Base-by-base conservation (phyloP, 345 rosid genomes). In the rapeseed (Brassica napus) region DNA sequence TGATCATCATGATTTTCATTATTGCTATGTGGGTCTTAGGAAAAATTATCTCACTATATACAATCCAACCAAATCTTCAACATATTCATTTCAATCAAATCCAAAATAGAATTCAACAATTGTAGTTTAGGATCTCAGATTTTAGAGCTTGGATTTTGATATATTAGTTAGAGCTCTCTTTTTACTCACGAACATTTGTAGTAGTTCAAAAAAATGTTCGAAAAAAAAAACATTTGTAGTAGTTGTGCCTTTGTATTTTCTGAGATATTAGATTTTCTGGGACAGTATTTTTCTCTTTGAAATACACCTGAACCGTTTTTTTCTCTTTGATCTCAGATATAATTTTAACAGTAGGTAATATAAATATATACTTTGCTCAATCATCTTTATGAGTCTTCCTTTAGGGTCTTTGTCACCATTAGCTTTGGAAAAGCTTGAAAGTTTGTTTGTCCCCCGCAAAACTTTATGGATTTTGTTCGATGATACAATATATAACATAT, bases 361-460 rank as follows among this genome's bases (percentile, higher is more conserved):
- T 42, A 68, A 1, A 28, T 28, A 42, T 44, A 42, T 28, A 11
- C 26, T 24, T 71, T 71, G 57, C 59, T 64, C 24, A 73, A 26
- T 68, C 14, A 65, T 61, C 68, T 73, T 73, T 73, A 68, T 11
- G 74, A 37, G 49, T 68, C 34, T 59, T 61, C 65, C 73, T 68
- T 73, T 73, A 79, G 78, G 74, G 68, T 68, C 58, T 58, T 74
- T 73, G 78, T 68, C 82, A 79, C 69, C 74, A 68, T 64, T 68
- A 60, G 37, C 78, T 79, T 79, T 60, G 73, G 68, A 44, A 79
- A 66, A 79, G 77, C 69, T 35, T 30, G 54, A 79, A 72, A 72
- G 73, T 66, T 58, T 49, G 62, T 42, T 64, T 65, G 73, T 66
- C 42, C 77, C 72, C 82, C 72, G 62, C 62, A 78, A 42, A 66